Evolutionary conservation across 2,329 filamentous ascomycete genomes (phyloP), one percentile per base, ranked within the genome.

Genomic region (Colletotrichum cuscutae): DNA sequence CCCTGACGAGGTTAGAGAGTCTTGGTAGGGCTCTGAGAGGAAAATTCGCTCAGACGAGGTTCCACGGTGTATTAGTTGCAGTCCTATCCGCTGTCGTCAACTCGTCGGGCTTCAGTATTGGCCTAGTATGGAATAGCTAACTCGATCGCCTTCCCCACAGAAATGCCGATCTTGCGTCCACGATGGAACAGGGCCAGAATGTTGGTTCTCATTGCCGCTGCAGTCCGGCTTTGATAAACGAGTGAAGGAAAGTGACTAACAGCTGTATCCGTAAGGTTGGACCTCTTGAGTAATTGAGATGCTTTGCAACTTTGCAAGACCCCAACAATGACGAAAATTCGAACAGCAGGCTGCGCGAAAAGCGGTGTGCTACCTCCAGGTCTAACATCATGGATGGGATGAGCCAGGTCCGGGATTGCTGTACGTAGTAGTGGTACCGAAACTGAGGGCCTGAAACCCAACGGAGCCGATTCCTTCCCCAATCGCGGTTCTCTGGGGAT

Each of bases 281-380:
- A 49, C 42, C 3, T 62, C 26, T 28, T 42, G 26, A 24, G 24
- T 68, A 49, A 32, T 24, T 26, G 26, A 22, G 15, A 35, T 24
- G 30, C 30, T 24, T 4, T 37, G 32, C n/a, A 5, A 61, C 15
- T 49, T 42, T 19, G 8, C 46, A 52, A 26, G 28, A 49, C 58
- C 13, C 19, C 54, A 30, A 42, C 54, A 30, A 42, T 22, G 46
- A 53, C n/a, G 30, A 26, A 12, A 26, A 26, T 35, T 52, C 26
- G 28, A 49, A 24, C n/a, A 46, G 11, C 24, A 42, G 15, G 66
- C 52, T 26, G 49, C 32, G 54, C 32, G 30, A 57, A 56, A 37
- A 52, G 65, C 56, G 42, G 65, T 67, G 65, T 67, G 61, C 24
- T 32, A 13, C 8, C 54, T 67, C 22, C 28, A 15, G 37, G 54